phyloP scores from a whole-genome alignment of 371 early-diverging fungal species.

The Saksenaea oblongispora region DNA sequence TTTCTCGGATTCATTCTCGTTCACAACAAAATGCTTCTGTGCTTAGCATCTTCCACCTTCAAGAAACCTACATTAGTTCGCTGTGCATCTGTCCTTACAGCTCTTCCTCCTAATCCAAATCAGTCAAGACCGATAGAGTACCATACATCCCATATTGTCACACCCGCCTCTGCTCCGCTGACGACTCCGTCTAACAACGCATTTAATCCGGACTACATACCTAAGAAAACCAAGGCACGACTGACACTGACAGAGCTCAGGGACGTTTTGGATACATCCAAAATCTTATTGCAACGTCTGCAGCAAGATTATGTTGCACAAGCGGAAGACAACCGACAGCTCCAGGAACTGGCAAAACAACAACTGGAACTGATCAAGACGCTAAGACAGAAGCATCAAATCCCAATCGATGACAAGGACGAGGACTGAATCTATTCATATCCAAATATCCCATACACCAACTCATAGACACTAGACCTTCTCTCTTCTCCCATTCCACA shows the following conservation, averaged over 20 bases:
- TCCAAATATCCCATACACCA: no score
- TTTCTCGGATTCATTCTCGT: background rate
- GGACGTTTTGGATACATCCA: constrained; percentile 34
- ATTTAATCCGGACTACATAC: constrained; percentile 44
- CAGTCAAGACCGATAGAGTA: background rate
- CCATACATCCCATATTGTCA: constrained; percentile 22
- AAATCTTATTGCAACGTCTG: constrained; percentile 23
- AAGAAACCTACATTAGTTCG: constrained; percentile 10
- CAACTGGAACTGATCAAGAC: constrained; percentile 23
- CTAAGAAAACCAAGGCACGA: constrained; percentile 33
- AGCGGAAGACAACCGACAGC: constrained; percentile 10
- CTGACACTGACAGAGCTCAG: constrained; percentile 32
- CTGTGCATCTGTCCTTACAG: constrained; percentile 23
- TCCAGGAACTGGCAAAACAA: constrained; percentile 25
- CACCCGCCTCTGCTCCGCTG: constrained; percentile 36
- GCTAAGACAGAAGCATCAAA: constrained; percentile 2
- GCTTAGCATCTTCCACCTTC: background rate
- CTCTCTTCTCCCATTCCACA: background rate
- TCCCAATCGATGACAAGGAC: background rate
- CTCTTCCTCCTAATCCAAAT: constrained; percentile 15
- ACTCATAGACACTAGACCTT: background rate
- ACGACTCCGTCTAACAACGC: constrained; percentile 47
- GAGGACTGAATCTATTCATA: background rate
- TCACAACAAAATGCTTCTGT: background rate
- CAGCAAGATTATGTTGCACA: constrained; percentile 22